Conservation (phyloP, 345 rosid genomes). For the Erodium maritimum region DNA sequence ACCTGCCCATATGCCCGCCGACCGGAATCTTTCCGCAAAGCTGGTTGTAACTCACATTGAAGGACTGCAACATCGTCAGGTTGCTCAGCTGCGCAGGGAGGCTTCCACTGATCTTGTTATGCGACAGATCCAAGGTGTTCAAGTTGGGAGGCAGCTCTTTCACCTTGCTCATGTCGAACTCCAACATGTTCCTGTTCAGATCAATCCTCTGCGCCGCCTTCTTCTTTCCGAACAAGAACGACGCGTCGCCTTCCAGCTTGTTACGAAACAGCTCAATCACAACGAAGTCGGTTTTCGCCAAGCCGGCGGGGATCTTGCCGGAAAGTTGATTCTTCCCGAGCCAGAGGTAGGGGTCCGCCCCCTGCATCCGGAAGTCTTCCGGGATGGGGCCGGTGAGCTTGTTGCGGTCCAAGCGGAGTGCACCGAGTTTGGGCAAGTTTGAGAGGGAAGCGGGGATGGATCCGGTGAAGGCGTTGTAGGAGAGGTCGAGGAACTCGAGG, state of each 20-base stretch:
- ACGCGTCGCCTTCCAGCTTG: constrained; percentile 11
- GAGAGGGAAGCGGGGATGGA: constrained; percentile 7
- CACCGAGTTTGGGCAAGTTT: neutral
- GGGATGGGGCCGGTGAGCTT: constrained; percentile 3
- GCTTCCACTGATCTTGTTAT: constrained; percentile 8
- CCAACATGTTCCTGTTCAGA: constrained; percentile 9
- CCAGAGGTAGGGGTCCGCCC: neutral
- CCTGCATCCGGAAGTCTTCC: constrained; percentile 4
- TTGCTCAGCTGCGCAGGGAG: constrained; percentile 5
- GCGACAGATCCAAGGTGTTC: constrained; percentile 5
- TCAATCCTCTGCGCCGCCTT: constrained; percentile 8
- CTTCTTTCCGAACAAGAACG: constrained; percentile 8
- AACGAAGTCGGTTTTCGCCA: constrained; percentile 3
- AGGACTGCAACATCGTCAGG: neutral
- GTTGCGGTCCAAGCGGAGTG: neutral
- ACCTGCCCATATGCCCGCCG: constrained; percentile 11
- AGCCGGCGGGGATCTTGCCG: constrained; percentile 7
- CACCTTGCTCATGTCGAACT: constrained; percentile 10
- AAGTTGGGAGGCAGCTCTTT: neutral
- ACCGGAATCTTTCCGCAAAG: constrained; percentile 13
- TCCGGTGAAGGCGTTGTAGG: constrained; percentile 6
- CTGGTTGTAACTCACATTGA: constrained; percentile 13
- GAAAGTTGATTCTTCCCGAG: constrained; percentile 12
- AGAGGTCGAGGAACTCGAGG: constrained; percentile 8
- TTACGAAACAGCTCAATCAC: constrained; percentile 12